These are phyloP conservation scores for Nakazawaea anatomiae DNA, from an alignment of 805 yeast species.

Conservation along the genomic window DNA sequence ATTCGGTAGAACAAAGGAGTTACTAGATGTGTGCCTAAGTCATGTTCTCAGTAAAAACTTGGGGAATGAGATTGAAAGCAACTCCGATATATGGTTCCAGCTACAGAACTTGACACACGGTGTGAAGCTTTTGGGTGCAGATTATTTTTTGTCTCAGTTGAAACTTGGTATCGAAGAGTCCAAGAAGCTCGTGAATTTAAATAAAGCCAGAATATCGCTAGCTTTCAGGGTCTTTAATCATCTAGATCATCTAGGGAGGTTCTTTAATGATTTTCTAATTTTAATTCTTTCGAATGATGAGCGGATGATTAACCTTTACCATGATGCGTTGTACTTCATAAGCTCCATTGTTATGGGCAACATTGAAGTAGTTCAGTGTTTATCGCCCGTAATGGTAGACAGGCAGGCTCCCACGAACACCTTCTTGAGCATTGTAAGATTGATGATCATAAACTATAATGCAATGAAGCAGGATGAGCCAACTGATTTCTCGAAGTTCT, in stretches of 20 bases:
- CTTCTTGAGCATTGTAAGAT: neutral
- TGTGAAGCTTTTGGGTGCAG: neutral
- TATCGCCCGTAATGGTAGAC: neutral
- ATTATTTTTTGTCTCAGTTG: neutral
- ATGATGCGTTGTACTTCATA: slow-evolving; percentile 35
- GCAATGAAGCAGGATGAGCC: neutral
- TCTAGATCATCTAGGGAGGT: slow-evolving; percentile 1
- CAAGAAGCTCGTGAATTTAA: slow-evolving; percentile 34
- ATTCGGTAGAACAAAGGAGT: neutral
- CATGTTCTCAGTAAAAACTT: neutral
- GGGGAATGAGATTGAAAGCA: neutral
- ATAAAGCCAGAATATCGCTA: slow-evolving; percentile 26
- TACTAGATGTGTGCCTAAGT: neutral
- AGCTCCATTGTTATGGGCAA: slow-evolving; percentile 19
- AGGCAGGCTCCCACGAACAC: neutral
- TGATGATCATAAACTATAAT: neutral
- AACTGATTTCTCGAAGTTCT: neutral
- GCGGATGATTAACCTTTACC: slow-evolving; percentile 30
- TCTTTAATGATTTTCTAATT: slow-evolving; percentile 2
- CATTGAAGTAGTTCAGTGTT: slow-evolving; percentile 10
- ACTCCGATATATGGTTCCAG: neutral
- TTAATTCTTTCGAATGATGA: slow-evolving; percentile 26
- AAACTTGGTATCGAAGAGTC: neutral
- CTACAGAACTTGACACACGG: slow-evolving; percentile 1
- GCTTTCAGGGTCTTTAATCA: slow-evolving; percentile 2